Evolutionary conservation across 2,329 filamentous ascomycete genomes (phyloP), one percentile per base, ranked within the genome.

Genomic region (Apiospora malaysiana): DNA sequence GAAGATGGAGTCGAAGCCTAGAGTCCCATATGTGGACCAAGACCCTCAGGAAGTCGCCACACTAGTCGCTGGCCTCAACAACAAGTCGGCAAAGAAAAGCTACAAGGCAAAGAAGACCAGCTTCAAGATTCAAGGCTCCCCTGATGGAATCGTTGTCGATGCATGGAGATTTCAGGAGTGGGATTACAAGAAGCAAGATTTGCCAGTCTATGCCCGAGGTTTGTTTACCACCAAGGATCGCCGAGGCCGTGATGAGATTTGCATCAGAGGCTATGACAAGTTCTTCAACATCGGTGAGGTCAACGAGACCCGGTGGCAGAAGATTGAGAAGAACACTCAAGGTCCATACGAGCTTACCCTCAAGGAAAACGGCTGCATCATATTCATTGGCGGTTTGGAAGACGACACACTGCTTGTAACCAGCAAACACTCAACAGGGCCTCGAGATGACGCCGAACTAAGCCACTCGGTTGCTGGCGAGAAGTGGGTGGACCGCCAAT

Each of bases 341-440:
- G 94, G 94, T 0, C 96, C 96, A 0, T 99, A 98, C 77, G 96
- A 99, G 82, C 85, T 99, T 70, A 98, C 94, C 71, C 90, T 98
- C 69, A 99, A 99, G 83, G 96, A 99, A 82, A 99, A 99, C 78
- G 96, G 96, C n/a, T 99, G 96, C 82, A 99, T 99, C 81, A 98
- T 99, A 76, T 99, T 99, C 84, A 91, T 99, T 63, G 92, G 94
- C 21, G 96, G 95, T 18, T 86, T 99, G 27, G 93, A 97, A 77
- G 95, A 98, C 77, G 95, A 90, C 46, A 94, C 93, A 1, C 85
- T 99, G 12, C 85, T 99, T 9, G 95, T 99, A n/a, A 98, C 95
- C 88, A 98, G 95, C 86, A 99, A 99, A 80, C 96, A 99, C 81
- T 98, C 96, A 0, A 98, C 95, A 0, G 96, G 96, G 8, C 85